Base-by-base conservation (phyloP, 176 grass and related monocot species). In the Bromus sterilis region DNA sequence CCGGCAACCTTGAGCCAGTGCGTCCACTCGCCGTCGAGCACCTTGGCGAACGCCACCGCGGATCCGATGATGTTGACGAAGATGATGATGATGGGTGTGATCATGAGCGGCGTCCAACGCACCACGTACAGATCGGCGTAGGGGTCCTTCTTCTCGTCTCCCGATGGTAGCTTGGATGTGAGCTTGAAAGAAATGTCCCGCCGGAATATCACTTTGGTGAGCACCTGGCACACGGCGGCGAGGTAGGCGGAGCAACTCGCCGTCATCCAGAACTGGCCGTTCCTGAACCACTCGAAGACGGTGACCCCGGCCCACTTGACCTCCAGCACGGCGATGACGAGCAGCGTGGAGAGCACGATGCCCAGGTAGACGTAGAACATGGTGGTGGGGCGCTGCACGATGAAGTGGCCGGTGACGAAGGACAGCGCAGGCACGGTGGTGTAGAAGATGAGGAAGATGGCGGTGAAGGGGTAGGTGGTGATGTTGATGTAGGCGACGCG, bases 231-330 rank as follows among this genome's bases (percentile, higher is more conserved):
- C 20, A 95, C 95, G 30, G 95, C 95, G 16, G 91, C 90, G 1
- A 98, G 85, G 70, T 98, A 91, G 1, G 95, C 95, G 41, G 92
- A 94, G 64, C 90, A 93, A 58, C 90, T 91, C 18, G 92, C 95
- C 21, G 93, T 98, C 87, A 98, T 80, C 92, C 95, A 98, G 85
- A 98, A 94, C 89, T 98, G 95, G 7, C 91, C 90, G 74, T 91
- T 94, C 60, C 92, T 40, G 90, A 94, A 98, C 95, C 95, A 98
- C 87, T 98, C 95, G 88, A 91, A 89, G 3, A 98, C 85, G 1
- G 83, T 91, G 26, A 98, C 91, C 0, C 87, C 95, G 1, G 92
- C 89, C 95, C 95, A 98, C 79, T 91, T 95, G 8, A 98, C 89
- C 88, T 98, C 95, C 56, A 98, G 90, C 4, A 88, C 73, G 0